phyloP scores from a whole-genome alignment of 768 basidiomycete genomes.

The Tricholoma matsutake region DNA sequence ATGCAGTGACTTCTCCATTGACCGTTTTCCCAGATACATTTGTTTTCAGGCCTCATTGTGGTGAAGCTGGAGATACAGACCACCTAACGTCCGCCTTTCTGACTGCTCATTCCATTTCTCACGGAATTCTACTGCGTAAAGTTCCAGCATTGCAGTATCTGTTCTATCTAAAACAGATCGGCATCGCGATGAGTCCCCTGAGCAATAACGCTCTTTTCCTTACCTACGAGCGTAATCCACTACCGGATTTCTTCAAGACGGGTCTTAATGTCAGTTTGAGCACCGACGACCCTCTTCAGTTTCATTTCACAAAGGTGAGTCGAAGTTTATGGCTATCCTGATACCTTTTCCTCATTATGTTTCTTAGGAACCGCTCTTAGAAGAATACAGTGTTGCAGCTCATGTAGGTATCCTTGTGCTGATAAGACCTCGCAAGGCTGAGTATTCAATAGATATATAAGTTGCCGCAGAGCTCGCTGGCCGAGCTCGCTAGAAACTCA shows the following conservation, averaged over 20 bases:
- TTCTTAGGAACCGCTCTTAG: constrained; percentile 82
- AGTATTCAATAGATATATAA: constrained; percentile 77
- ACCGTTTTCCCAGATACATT: constrained; percentile 71
- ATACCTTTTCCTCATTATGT: not conserved
- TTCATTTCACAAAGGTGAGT: constrained; percentile 94
- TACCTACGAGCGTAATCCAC: constrained; percentile 94
- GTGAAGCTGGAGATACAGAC: constrained; percentile 98
- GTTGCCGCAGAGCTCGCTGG: constrained; percentile 88
- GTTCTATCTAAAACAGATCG: constrained; percentile 97
- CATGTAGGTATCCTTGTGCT: constrained; percentile 54
- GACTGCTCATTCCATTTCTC: constrained; percentile 96
- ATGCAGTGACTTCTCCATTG: not conserved
- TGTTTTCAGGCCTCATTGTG: constrained; percentile 93
- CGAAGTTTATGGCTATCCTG: not conserved
- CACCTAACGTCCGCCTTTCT: constrained; percentile 96
- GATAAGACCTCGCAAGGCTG: not conserved
- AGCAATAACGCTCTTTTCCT: constrained; percentile 98
- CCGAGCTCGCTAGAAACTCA: constrained; percentile 97
- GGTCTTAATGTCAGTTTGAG: constrained; percentile 96
- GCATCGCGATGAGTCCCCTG: constrained; percentile 96
- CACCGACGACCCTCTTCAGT: constrained; percentile 94
- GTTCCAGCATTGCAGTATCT: constrained; percentile 97
- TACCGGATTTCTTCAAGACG: constrained; percentile 95
- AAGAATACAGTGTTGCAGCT: constrained; percentile 97
- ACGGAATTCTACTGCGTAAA: constrained; percentile 97